Evolutionary conservation across 352 stramenopile genomes (phyloP).

Genomic region (Phytophthora ramorum): DNA sequence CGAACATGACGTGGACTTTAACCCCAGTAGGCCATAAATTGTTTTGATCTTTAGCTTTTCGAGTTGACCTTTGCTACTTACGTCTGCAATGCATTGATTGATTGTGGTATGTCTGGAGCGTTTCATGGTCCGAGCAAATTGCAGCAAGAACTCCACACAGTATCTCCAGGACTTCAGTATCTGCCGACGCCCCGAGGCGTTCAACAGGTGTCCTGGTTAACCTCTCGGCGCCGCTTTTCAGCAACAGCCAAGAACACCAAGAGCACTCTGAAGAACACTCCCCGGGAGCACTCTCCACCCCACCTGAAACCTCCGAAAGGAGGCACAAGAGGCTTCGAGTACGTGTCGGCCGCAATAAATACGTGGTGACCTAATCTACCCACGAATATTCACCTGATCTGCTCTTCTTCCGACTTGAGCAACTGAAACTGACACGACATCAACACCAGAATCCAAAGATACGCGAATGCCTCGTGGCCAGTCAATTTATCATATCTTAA

Average conservation of each 20-base stretch:
- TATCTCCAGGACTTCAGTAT: conserved; percentile 60
- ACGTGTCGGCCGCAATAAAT: conserved; percentile 17
- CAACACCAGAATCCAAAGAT: background rate
- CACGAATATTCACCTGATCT: background rate
- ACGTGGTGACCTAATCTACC: background rate
- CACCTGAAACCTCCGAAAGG: conserved; percentile 21
- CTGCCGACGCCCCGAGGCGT: conserved; percentile 42
- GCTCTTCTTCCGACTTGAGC: background rate
- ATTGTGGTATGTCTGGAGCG: conserved; percentile 55
- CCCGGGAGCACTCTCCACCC: conserved; percentile 37
- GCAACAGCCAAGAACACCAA: conserved; percentile 28
- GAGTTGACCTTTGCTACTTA: background rate
- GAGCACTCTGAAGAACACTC: conserved; percentile 7
- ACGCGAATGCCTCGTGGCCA: conserved; percentile 12
- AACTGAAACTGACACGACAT: conserved; percentile 12
- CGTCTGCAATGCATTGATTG: background rate
- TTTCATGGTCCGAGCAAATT: conserved; percentile 84
- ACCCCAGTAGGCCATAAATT: background rate
- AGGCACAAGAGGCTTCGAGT: conserved; percentile 29
- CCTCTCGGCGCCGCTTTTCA: conserved; percentile 37
- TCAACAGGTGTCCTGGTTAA: conserved; percentile 7
- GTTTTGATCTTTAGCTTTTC: conserved; percentile 1
- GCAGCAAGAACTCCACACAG: conserved; percentile 82
- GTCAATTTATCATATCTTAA: conserved; percentile 3
- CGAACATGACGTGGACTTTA: conserved; percentile 8